Evolutionary conservation across 2,329 filamentous ascomycete genomes (phyloP), one percentile per base, ranked within the genome.

Genomic region (Daldinia sp.): DNA sequence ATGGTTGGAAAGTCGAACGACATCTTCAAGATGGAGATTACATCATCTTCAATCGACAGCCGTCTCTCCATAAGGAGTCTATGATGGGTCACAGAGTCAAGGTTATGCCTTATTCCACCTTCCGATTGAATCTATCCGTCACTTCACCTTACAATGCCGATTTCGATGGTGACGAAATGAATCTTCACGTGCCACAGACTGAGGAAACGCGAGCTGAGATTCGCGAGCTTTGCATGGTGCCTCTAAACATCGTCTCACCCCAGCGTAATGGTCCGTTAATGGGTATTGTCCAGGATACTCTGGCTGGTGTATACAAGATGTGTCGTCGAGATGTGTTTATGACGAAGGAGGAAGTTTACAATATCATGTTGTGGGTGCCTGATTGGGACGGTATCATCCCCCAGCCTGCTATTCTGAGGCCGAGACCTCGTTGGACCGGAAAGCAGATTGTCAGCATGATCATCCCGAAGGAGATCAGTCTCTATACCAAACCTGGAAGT

Each of bases 101-200:
- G 63, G 95, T 99, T 64, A 98, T 99, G 94, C 95, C 95, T 2
- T 99, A 97, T 78, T 99, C 95, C 4, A 99, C 95, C 1, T 99
- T 99, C 83, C 90, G 95, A 67, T 86, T 99, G 47, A 99, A 99
- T 74, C 79, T 99, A 70, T 99, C 95, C 0, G 95, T 99, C 74
- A 99, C 96, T 0, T 96, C 94, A 25, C 95, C 95, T 0, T 99
- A 99, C 84, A 99, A 99, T 81, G 95, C 95, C 72, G 95, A 99
- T 91, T 99, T 99, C 80, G 95, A 99, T 75, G 95, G 95, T 80
- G 95, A 99, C 77, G 95, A 99, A 80, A 99, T 99, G 95, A 99
- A 99, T 76, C 87, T 99, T 81, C 95, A 99, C 85, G 96, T 99
- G 53, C 96, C 95, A 3, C 95, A 99, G 75, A 95, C 92, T 34